Evolutionary conservation across 371 early-diverging fungal genomes (phyloP).

Genomic region (Syncephalastrum monosporum): DNA sequence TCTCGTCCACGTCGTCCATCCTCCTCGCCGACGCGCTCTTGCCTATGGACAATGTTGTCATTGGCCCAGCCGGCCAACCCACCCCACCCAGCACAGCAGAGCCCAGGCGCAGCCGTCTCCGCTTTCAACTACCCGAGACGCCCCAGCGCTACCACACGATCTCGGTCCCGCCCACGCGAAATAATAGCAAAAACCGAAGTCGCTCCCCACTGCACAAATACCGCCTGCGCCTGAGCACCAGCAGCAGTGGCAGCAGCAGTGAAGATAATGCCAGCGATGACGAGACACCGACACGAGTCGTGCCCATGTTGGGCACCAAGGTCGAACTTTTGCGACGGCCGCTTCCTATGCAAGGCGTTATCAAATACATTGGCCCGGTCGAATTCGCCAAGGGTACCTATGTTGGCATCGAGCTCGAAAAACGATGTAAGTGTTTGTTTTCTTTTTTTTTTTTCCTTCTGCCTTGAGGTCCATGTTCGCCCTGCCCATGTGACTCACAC

Average conservation of each 20-base stretch:
- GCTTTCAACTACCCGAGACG: slow-evolving; percentile 22
- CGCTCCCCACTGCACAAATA: background rate
- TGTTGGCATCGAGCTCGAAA: slow-evolving; percentile 42
- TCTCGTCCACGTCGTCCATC: background rate
- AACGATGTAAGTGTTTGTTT: slow-evolving; percentile 26
- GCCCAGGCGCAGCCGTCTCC: slow-evolving; percentile 10
- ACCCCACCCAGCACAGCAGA: no score
- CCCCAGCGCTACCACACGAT: slow-evolving; percentile 11
- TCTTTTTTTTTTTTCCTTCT: no score
- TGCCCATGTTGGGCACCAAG: slow-evolving; percentile 30
- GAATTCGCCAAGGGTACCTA: slow-evolving; percentile 40
- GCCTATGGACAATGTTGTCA: slow-evolving; percentile 13
- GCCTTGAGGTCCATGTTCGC: no score
- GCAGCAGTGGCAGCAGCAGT: slow-evolving; percentile 4
- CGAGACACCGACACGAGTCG: slow-evolving; percentile 8
- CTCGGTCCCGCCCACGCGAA: background rate
- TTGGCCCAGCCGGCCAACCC: background rate
- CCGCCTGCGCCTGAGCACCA: background rate
- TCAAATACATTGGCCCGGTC: slow-evolving; percentile 39
- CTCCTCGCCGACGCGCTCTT: slow-evolving; percentile 22
- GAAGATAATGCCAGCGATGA: slow-evolving; percentile 16
- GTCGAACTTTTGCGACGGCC: slow-evolving; percentile 35
- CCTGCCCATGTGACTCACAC: no score
- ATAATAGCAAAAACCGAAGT: slow-evolving; percentile 1
- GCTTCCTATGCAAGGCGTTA: slow-evolving; percentile 33